Conservation (phyloP, 345 rosid genomes). For the Arabis alpina region DNA sequence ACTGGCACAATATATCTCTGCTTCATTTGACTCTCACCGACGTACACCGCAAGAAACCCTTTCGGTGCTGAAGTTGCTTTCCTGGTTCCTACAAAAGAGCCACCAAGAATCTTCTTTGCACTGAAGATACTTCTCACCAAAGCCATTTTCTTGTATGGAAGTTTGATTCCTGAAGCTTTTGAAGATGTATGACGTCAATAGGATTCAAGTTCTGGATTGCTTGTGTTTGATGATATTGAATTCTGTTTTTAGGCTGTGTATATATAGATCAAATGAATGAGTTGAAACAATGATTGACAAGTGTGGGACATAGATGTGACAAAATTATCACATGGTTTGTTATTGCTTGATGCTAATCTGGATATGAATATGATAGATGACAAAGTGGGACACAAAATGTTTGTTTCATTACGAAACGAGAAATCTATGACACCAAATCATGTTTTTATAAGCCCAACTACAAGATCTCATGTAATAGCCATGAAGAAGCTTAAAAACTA, state of each 20-base stretch:
- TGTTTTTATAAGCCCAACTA: not conserved
- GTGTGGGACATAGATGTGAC: constrained; percentile 5
- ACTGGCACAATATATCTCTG: constrained; percentile 56
- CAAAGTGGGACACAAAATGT: constrained; percentile 1
- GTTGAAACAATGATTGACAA: constrained; percentile 12
- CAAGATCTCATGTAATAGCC: constrained; percentile 29
- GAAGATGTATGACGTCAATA: not conserved
- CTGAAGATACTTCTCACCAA: constrained; percentile 22
- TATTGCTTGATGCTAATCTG: not conserved
- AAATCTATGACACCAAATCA: constrained; percentile 5
- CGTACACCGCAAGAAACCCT: constrained; percentile 53
- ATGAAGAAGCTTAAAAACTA: not conserved
- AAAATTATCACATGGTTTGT: constrained; percentile 13
- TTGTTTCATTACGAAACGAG: constrained; percentile 14
- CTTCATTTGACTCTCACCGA: constrained; percentile 49
- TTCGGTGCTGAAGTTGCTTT: constrained; percentile 40
- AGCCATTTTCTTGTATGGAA: constrained; percentile 19
- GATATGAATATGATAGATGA: constrained; percentile 4
- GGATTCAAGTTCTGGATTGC: constrained; percentile 3
- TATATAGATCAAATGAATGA: constrained; percentile 13
- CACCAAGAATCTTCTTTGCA: constrained; percentile 40
- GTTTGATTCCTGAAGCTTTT: not conserved
- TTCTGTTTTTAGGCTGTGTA: constrained; percentile 12
- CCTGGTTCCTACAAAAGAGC: constrained; percentile 17
- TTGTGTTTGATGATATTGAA: not conserved